These are phyloP conservation scores for Aspergillus ellipticus DNA, from an alignment of 495 filamentous ascomycete genomes.

Conservation along the genomic window DNA sequence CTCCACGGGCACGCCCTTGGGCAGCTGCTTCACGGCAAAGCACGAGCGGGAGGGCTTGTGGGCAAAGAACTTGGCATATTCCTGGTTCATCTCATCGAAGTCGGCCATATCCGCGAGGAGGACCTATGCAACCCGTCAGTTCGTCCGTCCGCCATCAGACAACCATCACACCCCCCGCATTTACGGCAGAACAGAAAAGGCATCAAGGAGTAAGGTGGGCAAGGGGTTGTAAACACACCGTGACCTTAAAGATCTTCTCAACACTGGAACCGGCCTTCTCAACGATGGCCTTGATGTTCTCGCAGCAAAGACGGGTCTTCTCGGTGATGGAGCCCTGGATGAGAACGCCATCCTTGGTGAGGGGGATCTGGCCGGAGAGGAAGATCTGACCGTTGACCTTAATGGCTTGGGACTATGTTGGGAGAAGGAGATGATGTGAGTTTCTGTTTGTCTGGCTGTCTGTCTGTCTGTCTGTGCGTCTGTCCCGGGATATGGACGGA, in stretches of 20 bases:
- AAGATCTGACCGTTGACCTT: constrained; percentile 78
- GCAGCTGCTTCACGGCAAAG: constrained; percentile 84
- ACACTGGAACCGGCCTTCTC: constrained; percentile 73
- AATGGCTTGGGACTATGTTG: constrained; percentile 88
- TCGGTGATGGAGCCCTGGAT: constrained; percentile 72
- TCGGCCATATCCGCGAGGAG: constrained; percentile 84
- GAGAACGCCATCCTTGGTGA: constrained; percentile 68
- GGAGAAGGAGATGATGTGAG: constrained; percentile 50
- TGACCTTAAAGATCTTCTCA: constrained; percentile 72
- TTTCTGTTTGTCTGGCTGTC: constrained; percentile 3
- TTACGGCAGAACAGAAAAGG: not conserved
- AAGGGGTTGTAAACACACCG: constrained; percentile 40
- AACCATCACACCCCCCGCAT: not conserved
- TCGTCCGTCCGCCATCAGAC: not conserved
- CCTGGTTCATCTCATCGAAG: constrained; percentile 82
- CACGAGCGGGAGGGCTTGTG: constrained; percentile 92
- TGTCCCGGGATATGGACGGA: not conserved
- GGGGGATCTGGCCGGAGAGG: constrained; percentile 91
- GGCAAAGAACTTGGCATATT: constrained; percentile 82
- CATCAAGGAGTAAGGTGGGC: constrained; percentile 49
- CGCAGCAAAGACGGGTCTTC: constrained; percentile 70
- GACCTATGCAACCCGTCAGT: constrained; percentile 40
- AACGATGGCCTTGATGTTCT: constrained; percentile 75
- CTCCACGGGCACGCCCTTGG: constrained; percentile 86
- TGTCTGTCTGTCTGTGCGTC: constrained; percentile 3